A percentile compares a stretch with the other conserved stretches of the same genome.
Evolutionary conservation across 2,329 filamentous ascomycete species (phyloP).

Genomic region (Penicillium vulpinum): DNA sequence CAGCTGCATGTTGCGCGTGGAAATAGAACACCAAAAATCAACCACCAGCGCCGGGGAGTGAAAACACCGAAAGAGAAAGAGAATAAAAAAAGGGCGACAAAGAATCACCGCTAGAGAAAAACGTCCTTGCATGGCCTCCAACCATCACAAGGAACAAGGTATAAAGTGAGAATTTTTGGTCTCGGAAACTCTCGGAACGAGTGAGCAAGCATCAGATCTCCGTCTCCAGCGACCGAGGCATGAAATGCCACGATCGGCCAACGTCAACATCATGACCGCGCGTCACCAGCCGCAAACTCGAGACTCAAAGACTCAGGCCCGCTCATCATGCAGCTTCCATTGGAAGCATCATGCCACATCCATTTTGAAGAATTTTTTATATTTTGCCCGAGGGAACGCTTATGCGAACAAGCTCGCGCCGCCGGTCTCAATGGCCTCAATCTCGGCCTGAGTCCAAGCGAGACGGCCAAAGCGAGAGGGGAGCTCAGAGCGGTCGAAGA

Average conservation of each 20-base stretch:
- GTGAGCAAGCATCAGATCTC: neutral
- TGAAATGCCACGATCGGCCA: conserved; percentile 9
- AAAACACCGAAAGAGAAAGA: conserved; percentile 13
- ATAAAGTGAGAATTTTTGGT: conserved; percentile 3
- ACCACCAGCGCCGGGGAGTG: conserved; percentile 37
- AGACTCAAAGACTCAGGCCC: neutral
- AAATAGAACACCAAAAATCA: conserved; percentile 26
- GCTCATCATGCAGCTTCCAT: conserved; percentile 16
- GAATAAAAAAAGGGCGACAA: conserved; percentile 12
- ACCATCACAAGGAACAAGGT: conserved; percentile 3
- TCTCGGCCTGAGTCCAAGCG: conserved; percentile 76
- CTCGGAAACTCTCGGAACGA: conserved; percentile 3
- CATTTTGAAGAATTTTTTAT: conserved; percentile 9
- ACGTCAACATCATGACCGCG: neutral
- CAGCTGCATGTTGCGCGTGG: conserved; percentile 17
- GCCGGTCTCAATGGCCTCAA: conserved; percentile 92
- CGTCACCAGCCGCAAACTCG: conserved; percentile 11
- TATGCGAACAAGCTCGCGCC: conserved; percentile 69
- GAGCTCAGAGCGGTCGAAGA: conserved; percentile 86
- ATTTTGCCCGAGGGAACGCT: neutral
- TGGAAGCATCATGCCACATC: conserved; percentile 24
- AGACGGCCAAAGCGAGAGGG: conserved; percentile 77
- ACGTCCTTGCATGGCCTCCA: neutral
- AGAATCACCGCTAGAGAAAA: conserved; percentile 12
- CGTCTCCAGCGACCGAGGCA: conserved; percentile 1